These are phyloP conservation scores for Tilletia indica DNA, from an alignment of 1,284 basidiomycete species.

Conservation along the genomic window DNA sequence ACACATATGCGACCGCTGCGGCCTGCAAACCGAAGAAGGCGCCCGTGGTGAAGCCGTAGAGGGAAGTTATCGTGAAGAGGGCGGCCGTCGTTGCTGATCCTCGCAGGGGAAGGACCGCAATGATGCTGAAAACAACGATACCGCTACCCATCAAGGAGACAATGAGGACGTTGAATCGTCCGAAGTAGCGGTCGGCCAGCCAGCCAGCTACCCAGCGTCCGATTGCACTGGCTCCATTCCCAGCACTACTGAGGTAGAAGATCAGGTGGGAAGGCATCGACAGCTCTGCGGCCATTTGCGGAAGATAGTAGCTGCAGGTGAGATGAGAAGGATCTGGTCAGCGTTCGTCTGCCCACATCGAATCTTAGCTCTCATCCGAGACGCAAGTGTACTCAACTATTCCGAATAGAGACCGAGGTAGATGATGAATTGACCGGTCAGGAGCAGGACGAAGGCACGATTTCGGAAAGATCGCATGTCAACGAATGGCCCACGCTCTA, in stretches of 20 bases:
- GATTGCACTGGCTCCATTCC: conserved; percentile 23
- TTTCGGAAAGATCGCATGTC: conserved; percentile 19
- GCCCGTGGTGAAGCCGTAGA: conserved; percentile 22
- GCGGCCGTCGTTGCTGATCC: conserved; percentile 21
- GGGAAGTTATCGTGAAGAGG: conserved; percentile 19
- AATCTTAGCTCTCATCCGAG: not conserved
- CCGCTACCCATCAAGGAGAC: conserved; percentile 16
- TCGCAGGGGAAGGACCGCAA: conserved; percentile 16
- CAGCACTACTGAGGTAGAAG: conserved; percentile 25
- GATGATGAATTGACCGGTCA: conserved; percentile 24
- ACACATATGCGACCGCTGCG: conserved; percentile 21
- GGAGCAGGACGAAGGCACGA: conserved; percentile 20
- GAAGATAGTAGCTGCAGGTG: conserved; percentile 21
- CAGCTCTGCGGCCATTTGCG: conserved; percentile 19
- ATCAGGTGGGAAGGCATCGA: conserved; percentile 20
- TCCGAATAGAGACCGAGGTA: conserved; percentile 24
- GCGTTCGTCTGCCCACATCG: not conserved
- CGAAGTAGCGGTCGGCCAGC: conserved; percentile 21
- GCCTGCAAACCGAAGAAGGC: conserved; percentile 24
- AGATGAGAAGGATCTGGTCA: not conserved
- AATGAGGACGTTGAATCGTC: conserved; percentile 23
- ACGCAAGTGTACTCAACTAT: conserved; percentile 1
- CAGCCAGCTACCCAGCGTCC: conserved; percentile 20
- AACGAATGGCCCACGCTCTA: conserved; percentile 20
- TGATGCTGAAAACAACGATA: conserved; percentile 23